Evolutionary conservation across 768 basidiomycete genomes (phyloP), one percentile per base, ranked within the genome.

Genomic region (Nidula microcarpa): DNA sequence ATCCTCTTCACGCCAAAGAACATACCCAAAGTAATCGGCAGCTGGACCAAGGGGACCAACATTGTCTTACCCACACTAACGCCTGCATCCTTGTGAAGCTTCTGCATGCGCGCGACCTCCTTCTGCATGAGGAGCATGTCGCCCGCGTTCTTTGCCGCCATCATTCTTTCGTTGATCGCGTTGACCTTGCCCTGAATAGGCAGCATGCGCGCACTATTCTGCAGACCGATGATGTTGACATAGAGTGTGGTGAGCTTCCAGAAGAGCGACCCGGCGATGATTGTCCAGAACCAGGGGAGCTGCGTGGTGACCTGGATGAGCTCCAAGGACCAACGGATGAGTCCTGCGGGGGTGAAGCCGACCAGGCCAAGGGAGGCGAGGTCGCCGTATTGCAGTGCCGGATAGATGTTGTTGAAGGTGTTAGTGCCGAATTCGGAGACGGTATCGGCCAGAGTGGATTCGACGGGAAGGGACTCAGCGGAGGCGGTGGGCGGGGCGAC

Each of bases 271-370:
- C 84, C 82, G 4, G 70, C 72, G 43, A 92, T 68, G 68, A 94
- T 89, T 47, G 91, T 87, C 76, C 85, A 82, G 73, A 89, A 89
- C 91, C 93, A 94, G 0, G 88, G 86, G 54, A 93, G 68, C 36
- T 84, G 86, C 0, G 83, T 82, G 47, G 75, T 68, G 49, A 91
- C 84, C 57, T 92, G 82, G 50, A 91, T 66, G 47, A 82, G 56
- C 65, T 93, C 90, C 47, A 89, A 72, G 14, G 81, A 70, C 78
- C 79, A 83, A 43, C 79, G 75, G 16, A 84, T 71, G 34, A 87
- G 57, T 0, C 87, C 89, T 0, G 82, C 79, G 2, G 89, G 90
- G 46, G 79, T 72, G 81, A 83, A 89, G 14, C 73, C 65, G 13
- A 75, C 69, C 2, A 92, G 69, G 2, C 87, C 90, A 37, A 90